Evolutionary conservation across 73 alveolate species (phyloP).

Genomic region (Paramecium bursaria): DNA sequence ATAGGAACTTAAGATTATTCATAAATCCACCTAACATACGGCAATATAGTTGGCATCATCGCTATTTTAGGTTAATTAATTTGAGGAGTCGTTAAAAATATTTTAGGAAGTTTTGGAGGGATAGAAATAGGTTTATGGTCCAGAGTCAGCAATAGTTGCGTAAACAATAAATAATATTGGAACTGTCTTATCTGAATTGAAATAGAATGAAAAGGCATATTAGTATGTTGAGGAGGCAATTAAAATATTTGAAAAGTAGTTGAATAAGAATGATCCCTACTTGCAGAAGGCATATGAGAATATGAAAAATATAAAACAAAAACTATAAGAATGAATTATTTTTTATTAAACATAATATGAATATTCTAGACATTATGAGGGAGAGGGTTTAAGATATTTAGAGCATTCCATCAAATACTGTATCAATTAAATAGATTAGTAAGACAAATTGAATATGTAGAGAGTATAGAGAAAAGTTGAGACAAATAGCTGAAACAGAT

Average conservation of each 20-base stretch:
- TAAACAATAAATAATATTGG: constrained; percentile 52
- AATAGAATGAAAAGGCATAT: constrained; percentile 17
- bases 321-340: constrained; percentile 54
- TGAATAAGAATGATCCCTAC: constrained; percentile 45
- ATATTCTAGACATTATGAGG: constrained; percentile 30
- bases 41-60: constrained; percentile 54
- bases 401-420: constrained; percentile 4
- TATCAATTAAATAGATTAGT: constrained; percentile 52
- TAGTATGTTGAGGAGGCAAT: constrained; percentile 39
- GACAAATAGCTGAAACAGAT: constrained; percentile 18
- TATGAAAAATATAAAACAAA: constrained; percentile 44
- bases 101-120: constrained; percentile 48
- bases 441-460: background rate
- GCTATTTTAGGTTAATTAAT: constrained; percentile 29
- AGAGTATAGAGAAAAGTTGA: constrained; percentile 54
- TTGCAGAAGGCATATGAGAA: constrained; percentile 46
- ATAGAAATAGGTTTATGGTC: constrained; percentile 31
- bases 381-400: constrained; percentile 35
- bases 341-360: too few species aligned
- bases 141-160: constrained; percentile 42
- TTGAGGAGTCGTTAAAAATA: constrained; percentile 51
- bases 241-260: constrained; percentile 43
- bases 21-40: constrained; percentile 53
- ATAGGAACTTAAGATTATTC: constrained; percentile 35
- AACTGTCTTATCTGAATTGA: constrained; percentile 52